Evolutionary conservation across 2,329 filamentous ascomycete genomes (phyloP), one percentile per base, ranked within the genome.

Genomic region (Aspergillus sp.): DNA sequence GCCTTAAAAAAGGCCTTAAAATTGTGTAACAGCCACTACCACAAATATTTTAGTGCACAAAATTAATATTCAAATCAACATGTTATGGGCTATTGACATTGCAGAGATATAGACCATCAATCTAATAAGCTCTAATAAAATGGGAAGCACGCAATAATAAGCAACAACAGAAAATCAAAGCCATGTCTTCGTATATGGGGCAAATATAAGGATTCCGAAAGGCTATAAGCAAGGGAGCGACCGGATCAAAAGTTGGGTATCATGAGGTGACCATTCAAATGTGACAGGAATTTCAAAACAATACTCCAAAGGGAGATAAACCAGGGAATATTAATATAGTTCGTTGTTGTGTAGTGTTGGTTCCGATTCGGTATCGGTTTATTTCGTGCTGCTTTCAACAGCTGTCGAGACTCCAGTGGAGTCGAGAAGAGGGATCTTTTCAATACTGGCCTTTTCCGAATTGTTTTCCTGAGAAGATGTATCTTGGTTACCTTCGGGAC

Each of bases 391-490:
- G 6, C 68, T 59, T 14, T 60, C 50, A 5, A 66, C 57, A 39
- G 67, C 70, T 23, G 68, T 72, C n/a, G 70, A 66, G 15, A 62
- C 62, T 9, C 61, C 64, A 44, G 57, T 60, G 12, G 71, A 58
- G 61, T 75, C 74, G 35, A 76, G 66, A n/a, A 69, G 68, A 8
- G 74, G 74, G 44, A 76, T 73, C 23, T 65, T 66, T 44, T 75
- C 73, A 43, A 75, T 59, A 33, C 65, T 68, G 19, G 64, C 56
- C 44, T 67, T 68, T 19, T 66, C 66, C 7, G 65, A 64, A 44
- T 64, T 67, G 40, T 60, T 64, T 40, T 61, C 56, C 6, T 59
- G 44, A 4, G 60, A 39, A 39, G 56, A 52, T 17, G 58, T 56
- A 19, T 62, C 57, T 14, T 60, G 35, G 2, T 63, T 63, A n/a